Evolutionary conservation across 257 asterid species (phyloP).

Genomic region (Solanum paucissectum): DNA sequence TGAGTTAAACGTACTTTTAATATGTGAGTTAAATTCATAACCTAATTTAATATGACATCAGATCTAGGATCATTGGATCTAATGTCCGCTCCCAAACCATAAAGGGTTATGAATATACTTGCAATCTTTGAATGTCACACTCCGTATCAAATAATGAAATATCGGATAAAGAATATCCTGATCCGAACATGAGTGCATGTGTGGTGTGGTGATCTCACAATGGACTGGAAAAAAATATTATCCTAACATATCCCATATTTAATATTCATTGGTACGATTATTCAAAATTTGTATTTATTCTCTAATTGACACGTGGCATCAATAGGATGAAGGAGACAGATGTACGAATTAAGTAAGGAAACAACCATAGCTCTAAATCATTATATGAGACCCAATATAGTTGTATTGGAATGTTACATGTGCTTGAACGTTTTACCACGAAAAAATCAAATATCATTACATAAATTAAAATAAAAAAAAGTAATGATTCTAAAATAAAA

Average conservation of each 20-base stretch:
- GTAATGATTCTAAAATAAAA: background rate
- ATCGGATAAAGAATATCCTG: no score
- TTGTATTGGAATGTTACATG: background rate
- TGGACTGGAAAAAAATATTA: no score
- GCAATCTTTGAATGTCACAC: no score
- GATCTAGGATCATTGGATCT: background rate
- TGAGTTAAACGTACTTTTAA: no score
- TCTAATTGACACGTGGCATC: background rate
- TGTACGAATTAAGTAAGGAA: background rate
- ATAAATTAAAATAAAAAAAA: no score
- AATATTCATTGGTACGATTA: background rate
- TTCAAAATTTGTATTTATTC: no score
- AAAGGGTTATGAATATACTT: no score
- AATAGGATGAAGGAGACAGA: no score
- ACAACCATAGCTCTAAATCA: background rate
- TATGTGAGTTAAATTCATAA: background rate
- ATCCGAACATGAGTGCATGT: no score
- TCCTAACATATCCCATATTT: background rate
- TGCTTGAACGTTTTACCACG: background rate
- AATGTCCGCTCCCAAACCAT: background rate
- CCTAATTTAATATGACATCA: background rate
- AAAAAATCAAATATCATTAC: no score
- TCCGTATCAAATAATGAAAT: no score
- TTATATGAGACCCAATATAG: background rate
- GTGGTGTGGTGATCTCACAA: no score